These are phyloP conservation scores for Dendrobium chrysotoxum DNA, from an alignment of 106 monocot species.

Conservation along the genomic window DNA sequence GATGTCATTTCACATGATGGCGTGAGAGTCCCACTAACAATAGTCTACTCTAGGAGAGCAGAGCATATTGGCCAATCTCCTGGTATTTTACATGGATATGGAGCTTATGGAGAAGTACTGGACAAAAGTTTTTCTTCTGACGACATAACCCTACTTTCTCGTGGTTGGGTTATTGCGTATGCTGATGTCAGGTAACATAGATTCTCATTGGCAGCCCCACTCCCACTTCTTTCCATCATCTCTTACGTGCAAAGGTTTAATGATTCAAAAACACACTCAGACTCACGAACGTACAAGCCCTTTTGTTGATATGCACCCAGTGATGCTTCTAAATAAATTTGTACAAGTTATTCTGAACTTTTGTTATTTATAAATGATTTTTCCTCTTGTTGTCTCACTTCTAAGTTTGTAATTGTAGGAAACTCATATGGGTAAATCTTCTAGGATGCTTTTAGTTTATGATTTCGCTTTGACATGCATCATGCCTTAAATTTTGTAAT, in stretches of 20 bases:
- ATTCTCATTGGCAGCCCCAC: neutral
- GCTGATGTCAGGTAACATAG: conserved; percentile 89
- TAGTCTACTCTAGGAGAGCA: conserved; percentile 48
- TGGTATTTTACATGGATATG: conserved; percentile 88
- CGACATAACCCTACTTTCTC: conserved; percentile 60
- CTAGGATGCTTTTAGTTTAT: neutral
- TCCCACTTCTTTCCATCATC: neutral
- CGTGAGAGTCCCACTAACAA: conserved; percentile 61
- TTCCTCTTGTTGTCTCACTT: neutral
- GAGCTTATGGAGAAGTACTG: conserved; percentile 86
- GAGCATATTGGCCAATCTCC: conserved; percentile 37
- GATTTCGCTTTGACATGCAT: neutral
- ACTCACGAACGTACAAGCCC: neutral
- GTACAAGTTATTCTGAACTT: neutral
- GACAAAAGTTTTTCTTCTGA: conserved; percentile 91
- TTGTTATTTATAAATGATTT: neutral
- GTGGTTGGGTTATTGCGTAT: conserved; percentile 93
- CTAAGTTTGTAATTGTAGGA: neutral
- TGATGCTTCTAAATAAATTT: neutral
- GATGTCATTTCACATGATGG: conserved; percentile 79
- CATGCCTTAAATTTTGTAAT: neutral
- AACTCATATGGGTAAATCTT: neutral
- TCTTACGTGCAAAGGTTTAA: neutral
- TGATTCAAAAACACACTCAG: neutral
- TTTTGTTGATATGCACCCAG: neutral